Evolutionary conservation across 805 yeast species (phyloP).

Genomic region (Starmerella geochares): DNA sequence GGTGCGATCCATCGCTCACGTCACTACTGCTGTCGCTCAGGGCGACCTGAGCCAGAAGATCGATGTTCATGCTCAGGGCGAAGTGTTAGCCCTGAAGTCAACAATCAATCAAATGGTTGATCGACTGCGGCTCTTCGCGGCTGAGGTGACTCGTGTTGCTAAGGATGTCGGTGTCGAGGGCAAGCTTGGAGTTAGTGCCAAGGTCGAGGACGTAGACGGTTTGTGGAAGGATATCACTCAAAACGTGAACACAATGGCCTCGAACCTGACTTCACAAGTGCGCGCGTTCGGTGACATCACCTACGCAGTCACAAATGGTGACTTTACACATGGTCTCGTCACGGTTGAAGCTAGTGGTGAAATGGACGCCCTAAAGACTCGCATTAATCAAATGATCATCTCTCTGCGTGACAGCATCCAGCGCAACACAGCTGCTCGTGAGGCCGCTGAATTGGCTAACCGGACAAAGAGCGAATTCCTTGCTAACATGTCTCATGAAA

Average conservation of each 20-base stretch:
- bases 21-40: slow-evolving; percentile 84
- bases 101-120: slow-evolving; percentile 92
- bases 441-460: slow-evolving; percentile 86
- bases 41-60: slow-evolving; percentile 80
- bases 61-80: slow-evolving; percentile 84
- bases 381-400: slow-evolving; percentile 70
- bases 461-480: slow-evolving; percentile 81
- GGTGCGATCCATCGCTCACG: slow-evolving; percentile 81
- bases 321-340: slow-evolving; percentile 67
- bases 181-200: slow-evolving; percentile 84
- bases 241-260: slow-evolving; percentile 87
- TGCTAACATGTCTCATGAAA: slow-evolving; percentile 81
- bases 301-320: slow-evolving; percentile 91
- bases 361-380: slow-evolving; percentile 53
- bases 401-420: slow-evolving; percentile 81
- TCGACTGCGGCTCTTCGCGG: slow-evolving; percentile 74
- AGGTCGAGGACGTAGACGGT: slow-evolving; percentile 82
- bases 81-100: slow-evolving; percentile 70
- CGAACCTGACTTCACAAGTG: slow-evolving; percentile 84
- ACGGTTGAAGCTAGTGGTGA: slow-evolving; percentile 90
- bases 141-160: slow-evolving; percentile 82
- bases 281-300: slow-evolving; percentile 89
- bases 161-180: slow-evolving; percentile 91
- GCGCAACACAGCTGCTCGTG: slow-evolving; percentile 86
- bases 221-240: slow-evolving; percentile 86